phyloP scores from a whole-genome alignment of 2,329 filamentous ascomycete species.

The Aaosphaeria pasadenensis region DNA sequence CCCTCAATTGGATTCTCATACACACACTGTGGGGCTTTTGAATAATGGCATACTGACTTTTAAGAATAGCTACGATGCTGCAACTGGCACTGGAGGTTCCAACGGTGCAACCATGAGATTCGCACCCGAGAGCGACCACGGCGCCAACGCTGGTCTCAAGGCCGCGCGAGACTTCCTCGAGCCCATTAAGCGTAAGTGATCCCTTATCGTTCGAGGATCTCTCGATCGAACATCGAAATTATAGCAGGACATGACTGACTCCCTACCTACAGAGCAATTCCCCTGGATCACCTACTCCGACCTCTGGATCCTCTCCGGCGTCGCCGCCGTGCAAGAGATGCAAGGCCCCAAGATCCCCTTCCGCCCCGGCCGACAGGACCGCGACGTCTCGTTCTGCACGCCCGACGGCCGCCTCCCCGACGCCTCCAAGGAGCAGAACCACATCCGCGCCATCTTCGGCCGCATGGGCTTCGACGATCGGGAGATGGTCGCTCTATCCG shows the following conservation, averaged over 20 bases:
- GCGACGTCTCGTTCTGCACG: conserved; percentile 79
- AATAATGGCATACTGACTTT: conserved; percentile 9
- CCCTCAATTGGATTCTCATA: not conserved
- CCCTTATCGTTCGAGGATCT: too few species aligned
- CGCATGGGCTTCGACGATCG: conserved; percentile 98
- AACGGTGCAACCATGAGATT: conserved; percentile 98
- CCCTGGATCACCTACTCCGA: conserved; percentile 97
- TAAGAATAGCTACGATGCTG: conserved; percentile 65
- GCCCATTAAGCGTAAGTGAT: conserved; percentile 71
- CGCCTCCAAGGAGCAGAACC: conserved; percentile 68
- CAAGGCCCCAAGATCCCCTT: conserved; percentile 83
- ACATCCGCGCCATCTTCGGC: conserved; percentile 88
- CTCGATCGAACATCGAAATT: too few species aligned
- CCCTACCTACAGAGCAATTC: conserved; percentile 61
- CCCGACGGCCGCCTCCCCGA: conserved; percentile 91
- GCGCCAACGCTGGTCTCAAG: conserved; percentile 88
- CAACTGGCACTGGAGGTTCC: conserved; percentile 84
- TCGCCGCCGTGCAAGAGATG: conserved; percentile 91
- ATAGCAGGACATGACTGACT: not conserved
- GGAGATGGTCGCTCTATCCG: conserved; percentile 91
- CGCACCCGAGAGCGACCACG: conserved; percentile 81
- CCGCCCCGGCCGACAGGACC: conserved; percentile 80
- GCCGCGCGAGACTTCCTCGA: conserved; percentile 88
- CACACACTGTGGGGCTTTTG: not conserved
- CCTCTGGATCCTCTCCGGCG: conserved; percentile 88